A percentile compares a stretch with the other conserved stretches of the same genome.
Conservation (phyloP, 208 protist species). For the Herpetomonas samuelpessoai region DNA sequence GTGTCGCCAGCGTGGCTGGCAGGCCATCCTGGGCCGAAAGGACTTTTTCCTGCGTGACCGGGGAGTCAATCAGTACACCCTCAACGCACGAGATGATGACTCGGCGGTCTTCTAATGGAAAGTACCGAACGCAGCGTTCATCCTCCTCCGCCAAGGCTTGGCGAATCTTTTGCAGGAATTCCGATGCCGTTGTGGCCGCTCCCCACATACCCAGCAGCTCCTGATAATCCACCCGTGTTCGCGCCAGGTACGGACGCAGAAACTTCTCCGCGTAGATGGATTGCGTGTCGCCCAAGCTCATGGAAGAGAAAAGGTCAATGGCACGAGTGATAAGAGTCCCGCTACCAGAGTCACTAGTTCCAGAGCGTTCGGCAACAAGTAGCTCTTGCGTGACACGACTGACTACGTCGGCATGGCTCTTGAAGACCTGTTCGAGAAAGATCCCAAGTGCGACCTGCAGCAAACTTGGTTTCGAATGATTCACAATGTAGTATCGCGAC, state of each 20-base stretch:
- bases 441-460: conserved; percentile 75
- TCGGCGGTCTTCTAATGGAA: conserved; percentile 43
- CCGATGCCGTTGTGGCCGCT: conserved; percentile 19
- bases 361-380: conserved; percentile 33
- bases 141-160: conserved; percentile 40
- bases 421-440: conserved; percentile 82
- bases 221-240: conserved; percentile 57
- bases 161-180: conserved; percentile 43
- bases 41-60: conserved; percentile 33
- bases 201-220: conserved; percentile 38
- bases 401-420: conserved; percentile 50
- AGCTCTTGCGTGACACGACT: conserved; percentile 59
- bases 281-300: conserved; percentile 59
- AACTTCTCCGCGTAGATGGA: conserved; percentile 74
- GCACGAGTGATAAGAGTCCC: conserved; percentile 48
- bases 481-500: conserved; percentile 85
- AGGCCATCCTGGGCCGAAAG: conserved; percentile 49
- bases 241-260: conserved; percentile 55
- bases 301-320: conserved; percentile 71
- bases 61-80: conserved; percentile 48
- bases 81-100: conserved; percentile 63
- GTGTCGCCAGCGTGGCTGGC: conserved; percentile 28
- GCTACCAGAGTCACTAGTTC: background rate
- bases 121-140: conserved; percentile 56
- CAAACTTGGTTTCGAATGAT: conserved; percentile 79